Evolutionary conservation across 2,329 filamentous ascomycete species (phyloP).

Genomic region (Penicillium nordicum): DNA sequence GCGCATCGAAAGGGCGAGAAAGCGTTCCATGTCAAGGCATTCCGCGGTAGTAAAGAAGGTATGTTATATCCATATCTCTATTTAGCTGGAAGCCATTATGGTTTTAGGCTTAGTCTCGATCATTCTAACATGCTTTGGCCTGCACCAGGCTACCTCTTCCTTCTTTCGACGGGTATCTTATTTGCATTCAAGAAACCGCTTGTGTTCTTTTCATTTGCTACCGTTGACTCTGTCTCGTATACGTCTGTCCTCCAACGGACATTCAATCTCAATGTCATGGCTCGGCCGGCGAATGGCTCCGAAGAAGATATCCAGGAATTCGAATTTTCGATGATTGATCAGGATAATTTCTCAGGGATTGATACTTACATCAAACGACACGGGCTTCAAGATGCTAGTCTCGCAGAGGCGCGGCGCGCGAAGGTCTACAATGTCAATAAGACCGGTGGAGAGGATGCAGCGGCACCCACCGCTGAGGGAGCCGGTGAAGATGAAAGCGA

Average conservation of each 20-base stretch:
- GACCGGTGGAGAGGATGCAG: conserved; percentile 28
- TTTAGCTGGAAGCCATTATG: background rate
- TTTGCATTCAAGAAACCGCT: conserved; percentile 66
- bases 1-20: conserved; percentile 61
- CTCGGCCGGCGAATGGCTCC: conserved; percentile 33
- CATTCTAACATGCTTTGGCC: conserved; percentile 2
- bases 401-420: conserved; percentile 58
- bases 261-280: conserved; percentile 60
- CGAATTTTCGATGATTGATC: conserved; percentile 65
- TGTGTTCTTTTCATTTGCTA: conserved; percentile 59
- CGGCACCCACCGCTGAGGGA: conserved; percentile 21
- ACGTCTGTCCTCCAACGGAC: conserved; percentile 63
- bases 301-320: conserved; percentile 53
- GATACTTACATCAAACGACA: conserved; percentile 61
- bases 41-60: conserved; percentile 65
- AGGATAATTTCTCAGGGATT: conserved; percentile 60
- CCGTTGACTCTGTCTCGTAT: conserved; percentile 59
- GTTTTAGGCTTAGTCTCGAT: background rate
- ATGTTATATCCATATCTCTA: conserved; percentile 15
- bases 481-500: conserved; percentile 55
- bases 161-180: conserved; percentile 59
- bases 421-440: conserved; percentile 56
- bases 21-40: conserved; percentile 62
- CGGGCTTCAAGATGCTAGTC: conserved; percentile 59
- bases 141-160: conserved; percentile 59